A percentile compares a stretch with the other conserved stretches of the same genome.
Conservation (phyloP, 1,284 basidiomycete genomes). For the Inonotus obliquus region DNA sequence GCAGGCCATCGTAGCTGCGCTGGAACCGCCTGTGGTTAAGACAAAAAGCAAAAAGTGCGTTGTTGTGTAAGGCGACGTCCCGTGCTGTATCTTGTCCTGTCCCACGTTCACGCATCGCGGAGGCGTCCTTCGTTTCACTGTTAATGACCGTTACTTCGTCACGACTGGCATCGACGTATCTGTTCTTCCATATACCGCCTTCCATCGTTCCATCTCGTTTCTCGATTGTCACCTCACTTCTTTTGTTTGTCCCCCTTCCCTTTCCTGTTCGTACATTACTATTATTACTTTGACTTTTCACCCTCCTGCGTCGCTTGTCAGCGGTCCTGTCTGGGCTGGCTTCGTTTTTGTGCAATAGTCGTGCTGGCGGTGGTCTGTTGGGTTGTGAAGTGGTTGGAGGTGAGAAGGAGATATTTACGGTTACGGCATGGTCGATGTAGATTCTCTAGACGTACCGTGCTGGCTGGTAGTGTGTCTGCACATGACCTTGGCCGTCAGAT, state of each 20-base stretch:
- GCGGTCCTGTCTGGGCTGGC: background rate
- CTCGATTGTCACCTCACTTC: background rate
- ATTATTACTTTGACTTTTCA: background rate
- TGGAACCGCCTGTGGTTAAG: constrained; percentile 93
- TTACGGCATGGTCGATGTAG: background rate
- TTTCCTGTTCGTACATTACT: constrained; percentile 16
- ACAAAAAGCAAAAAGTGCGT: constrained; percentile 75
- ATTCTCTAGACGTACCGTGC: background rate
- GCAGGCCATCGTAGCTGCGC: constrained; percentile 95
- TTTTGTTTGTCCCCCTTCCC: background rate
- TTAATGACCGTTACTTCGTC: constrained; percentile 10
- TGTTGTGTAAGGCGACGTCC: constrained; percentile 56
- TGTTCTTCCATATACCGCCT: constrained; percentile 17
- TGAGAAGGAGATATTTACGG: background rate
- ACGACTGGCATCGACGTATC: constrained; percentile 19
- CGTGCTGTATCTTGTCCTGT: background rate
- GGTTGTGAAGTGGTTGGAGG: background rate
- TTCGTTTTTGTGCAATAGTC: background rate
- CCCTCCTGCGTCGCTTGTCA: constrained; percentile 6
- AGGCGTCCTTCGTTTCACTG: constrained; percentile 1
- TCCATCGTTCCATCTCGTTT: background rate
- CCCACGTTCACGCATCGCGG: background rate
- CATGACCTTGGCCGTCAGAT: background rate
- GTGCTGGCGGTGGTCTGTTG: background rate
- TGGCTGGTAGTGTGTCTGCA: background rate